Conservation (phyloP, 371 early-diverging fungal genomes). For the Batrachochytrium dendrobatidis region DNA sequence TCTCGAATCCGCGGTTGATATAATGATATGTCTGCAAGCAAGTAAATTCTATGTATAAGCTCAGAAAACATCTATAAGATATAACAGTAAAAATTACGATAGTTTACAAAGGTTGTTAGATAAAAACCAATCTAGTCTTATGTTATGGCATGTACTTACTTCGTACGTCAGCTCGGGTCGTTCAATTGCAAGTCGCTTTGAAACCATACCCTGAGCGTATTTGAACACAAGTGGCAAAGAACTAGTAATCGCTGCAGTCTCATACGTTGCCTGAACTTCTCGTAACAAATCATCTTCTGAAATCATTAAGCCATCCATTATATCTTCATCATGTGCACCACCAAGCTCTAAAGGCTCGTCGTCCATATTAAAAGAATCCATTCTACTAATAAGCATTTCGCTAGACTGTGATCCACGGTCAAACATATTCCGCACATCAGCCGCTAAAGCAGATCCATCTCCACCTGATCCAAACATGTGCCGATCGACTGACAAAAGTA, state of each 20-base stretch:
- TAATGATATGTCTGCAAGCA: constrained; percentile 48
- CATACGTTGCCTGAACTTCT: constrained; percentile 25
- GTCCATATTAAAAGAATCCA: constrained; percentile 4
- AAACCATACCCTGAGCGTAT: constrained; percentile 64
- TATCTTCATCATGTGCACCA: constrained; percentile 48
- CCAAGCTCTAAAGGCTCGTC: neutral
- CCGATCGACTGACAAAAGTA: constrained; percentile 64
- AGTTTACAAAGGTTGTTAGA: neutral
- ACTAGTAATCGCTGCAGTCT: constrained; percentile 57
- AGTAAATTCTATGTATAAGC: constrained; percentile 66
- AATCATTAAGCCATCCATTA: constrained; percentile 45
- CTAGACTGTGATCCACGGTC: neutral
- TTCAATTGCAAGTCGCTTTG: constrained; percentile 59
- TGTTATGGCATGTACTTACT: constrained; percentile 14
- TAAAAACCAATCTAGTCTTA: constrained; percentile 4
- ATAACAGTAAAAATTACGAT: constrained; percentile 2
- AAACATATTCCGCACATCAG: neutral
- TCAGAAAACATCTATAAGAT: constrained; percentile 58
- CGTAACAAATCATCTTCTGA: constrained; percentile 1
- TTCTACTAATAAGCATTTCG: constrained; percentile 30
- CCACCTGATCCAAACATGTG: constrained; percentile 7
- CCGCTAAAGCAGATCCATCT: constrained; percentile 7
- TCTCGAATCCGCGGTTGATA: constrained; percentile 27
- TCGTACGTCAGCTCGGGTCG: constrained; percentile 60
- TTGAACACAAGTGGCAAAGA: constrained; percentile 76